Percentiles rank a stretch among this genome's conserved stretches.
Conservation (phyloP, 2,329 filamentous ascomycete species). For the Saccharata proteae region DNA sequence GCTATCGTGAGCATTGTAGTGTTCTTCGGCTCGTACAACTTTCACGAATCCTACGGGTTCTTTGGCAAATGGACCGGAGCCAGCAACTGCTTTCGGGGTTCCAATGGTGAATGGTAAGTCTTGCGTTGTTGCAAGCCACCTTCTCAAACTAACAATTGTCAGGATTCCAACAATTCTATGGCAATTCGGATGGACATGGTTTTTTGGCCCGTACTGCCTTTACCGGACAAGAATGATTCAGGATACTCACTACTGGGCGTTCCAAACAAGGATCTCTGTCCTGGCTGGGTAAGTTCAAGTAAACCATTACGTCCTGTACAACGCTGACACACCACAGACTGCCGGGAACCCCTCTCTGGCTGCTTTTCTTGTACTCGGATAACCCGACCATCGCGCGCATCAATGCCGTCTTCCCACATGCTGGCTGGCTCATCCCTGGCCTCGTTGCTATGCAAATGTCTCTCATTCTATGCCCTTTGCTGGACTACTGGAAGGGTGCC, state of each 20-base stretch:
- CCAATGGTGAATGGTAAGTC: conserved; percentile 6
- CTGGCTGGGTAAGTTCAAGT: conserved; percentile 25
- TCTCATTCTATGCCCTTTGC: conserved; percentile 51
- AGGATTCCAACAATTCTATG: conserved; percentile 52
- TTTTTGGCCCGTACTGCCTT: conserved; percentile 49
- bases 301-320: not conserved
- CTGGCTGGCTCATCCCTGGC: conserved; percentile 51
- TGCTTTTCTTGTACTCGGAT: conserved; percentile 43
- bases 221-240: conserved; percentile 49
- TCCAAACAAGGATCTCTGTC: conserved; percentile 46
- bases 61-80: conserved; percentile 7
- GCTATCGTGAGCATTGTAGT: not conserved
- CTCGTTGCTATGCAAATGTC: conserved; percentile 53
- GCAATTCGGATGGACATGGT: conserved; percentile 53
- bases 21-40: conserved; percentile 5
- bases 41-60: conserved; percentile 3
- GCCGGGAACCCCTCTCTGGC: conserved; percentile 55
- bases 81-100: conserved; percentile 4
- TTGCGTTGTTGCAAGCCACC: not conserved
- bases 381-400: conserved; percentile 39
- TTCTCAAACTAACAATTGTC: not conserved
- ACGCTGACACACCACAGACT: conserved; percentile 31
- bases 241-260: conserved; percentile 55
- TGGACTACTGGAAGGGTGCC: conserved; percentile 37
- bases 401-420: conserved; percentile 46